Evolutionary conservation across 2,329 filamentous ascomycete species (phyloP).

Genomic region (Aureobasidium sp.): DNA sequence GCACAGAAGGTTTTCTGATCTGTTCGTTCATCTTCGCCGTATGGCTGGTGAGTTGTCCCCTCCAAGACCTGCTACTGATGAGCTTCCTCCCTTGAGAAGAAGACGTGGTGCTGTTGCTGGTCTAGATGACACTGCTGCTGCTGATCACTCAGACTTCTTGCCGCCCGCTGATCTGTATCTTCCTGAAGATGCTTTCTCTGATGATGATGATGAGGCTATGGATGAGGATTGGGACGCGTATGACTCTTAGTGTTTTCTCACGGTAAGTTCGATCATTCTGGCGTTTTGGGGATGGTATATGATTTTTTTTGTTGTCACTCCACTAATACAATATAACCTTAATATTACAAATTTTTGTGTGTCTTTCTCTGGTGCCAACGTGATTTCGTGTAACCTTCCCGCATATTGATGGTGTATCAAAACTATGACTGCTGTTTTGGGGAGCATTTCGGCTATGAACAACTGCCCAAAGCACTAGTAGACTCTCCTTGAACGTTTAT

Average conservation of each 20-base stretch:
- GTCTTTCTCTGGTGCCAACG: neutral
- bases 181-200: neutral
- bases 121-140: neutral
- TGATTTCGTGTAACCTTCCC: neutral
- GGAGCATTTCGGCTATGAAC: neutral
- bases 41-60: neutral
- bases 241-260: neutral
- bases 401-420: neutral
- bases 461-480: too few species aligned
- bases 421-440: neutral
- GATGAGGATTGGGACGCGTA: neutral
- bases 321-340: too few species aligned
- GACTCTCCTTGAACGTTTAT: too few species aligned
- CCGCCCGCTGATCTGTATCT: neutral
- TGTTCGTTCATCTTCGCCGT: neutral
- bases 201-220: neutral
- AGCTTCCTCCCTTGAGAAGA: neutral
- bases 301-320: neutral
- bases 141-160: neutral
- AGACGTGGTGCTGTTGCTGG: neutral
- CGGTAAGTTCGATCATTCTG: neutral
- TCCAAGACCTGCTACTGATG: neutral
- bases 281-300: neutral
- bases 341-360: neutral
- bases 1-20: neutral